A percentile compares a stretch with the other conserved stretches of the same genome.
phyloP scores from a whole-genome alignment of 1,139 yeast genomes.

The Yamadazyma conglobata region DNA sequence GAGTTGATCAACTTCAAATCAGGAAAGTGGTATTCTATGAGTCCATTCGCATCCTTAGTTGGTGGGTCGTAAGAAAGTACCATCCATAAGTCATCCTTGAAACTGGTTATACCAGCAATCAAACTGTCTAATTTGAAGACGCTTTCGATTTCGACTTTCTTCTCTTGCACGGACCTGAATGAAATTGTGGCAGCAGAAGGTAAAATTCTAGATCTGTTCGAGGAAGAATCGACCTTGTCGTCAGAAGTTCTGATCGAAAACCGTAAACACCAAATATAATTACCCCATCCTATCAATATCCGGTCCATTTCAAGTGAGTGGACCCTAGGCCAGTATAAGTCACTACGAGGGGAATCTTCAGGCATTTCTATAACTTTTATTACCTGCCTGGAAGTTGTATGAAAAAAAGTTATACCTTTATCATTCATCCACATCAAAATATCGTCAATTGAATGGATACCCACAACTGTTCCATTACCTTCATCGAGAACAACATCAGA shows the following conservation, averaged over 20 bases:
- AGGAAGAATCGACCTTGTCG: slow-evolving; percentile 16
- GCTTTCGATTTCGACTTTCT: slow-evolving; percentile 54
- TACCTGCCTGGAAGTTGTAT: slow-evolving; percentile 41
- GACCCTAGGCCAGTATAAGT: slow-evolving; percentile 79
- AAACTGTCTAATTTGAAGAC: slow-evolving; percentile 55
- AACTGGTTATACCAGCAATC: slow-evolving; percentile 76
- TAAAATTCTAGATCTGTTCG: slow-evolving; percentile 33
- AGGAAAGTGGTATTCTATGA: slow-evolving; percentile 45
- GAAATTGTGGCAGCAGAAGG: slow-evolving; percentile 70
- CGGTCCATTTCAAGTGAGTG: slow-evolving; percentile 66
- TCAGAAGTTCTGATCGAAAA: slow-evolving; percentile 30
- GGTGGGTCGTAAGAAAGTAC: slow-evolving; percentile 56
- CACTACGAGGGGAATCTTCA: slow-evolving; percentile 63
- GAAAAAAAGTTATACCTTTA: slow-evolving; percentile 64
- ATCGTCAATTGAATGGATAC: slow-evolving; percentile 57
- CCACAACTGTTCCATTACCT: slow-evolving; percentile 70
- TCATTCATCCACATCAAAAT: slow-evolving; percentile 84
- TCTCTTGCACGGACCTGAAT: slow-evolving; percentile 54
- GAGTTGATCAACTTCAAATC: slow-evolving; percentile 70
- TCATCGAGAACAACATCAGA: slow-evolving; percentile 62
- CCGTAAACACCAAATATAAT: slow-evolving; percentile 70
- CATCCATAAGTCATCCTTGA: slow-evolving; percentile 63
- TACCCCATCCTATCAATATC: slow-evolving; percentile 80
- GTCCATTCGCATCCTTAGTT: slow-evolving; percentile 20
- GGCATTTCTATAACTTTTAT: slow-evolving; percentile 58